phyloP scores from a whole-genome alignment of 1,139 yeast genomes.

The Yamadazyma diospyri region DNA sequence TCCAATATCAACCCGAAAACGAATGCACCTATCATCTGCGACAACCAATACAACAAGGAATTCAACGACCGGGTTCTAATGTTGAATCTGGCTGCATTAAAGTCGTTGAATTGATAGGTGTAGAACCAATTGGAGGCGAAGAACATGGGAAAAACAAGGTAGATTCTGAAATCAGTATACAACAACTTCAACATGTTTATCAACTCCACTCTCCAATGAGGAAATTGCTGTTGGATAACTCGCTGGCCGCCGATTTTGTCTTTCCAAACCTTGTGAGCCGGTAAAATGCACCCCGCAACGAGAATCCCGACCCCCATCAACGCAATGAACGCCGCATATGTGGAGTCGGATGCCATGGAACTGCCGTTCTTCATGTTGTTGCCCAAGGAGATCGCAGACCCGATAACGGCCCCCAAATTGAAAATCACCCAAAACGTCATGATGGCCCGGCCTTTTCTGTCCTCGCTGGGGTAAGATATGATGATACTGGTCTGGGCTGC shows the following conservation, averaged over 20 bases:
- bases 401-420: slow-evolving; percentile 62
- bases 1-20: slow-evolving; percentile 49
- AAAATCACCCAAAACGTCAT: slow-evolving; percentile 62
- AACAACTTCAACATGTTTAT: slow-evolving; percentile 38
- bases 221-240: slow-evolving; percentile 43
- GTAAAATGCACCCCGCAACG: slow-evolving; percentile 44
- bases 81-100: slow-evolving; percentile 55
- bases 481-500: slow-evolving; percentile 60
- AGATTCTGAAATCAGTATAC: slow-evolving; percentile 44
- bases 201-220: slow-evolving; percentile 47
- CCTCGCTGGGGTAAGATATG: slow-evolving; percentile 58
- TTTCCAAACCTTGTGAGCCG: slow-evolving; percentile 47
- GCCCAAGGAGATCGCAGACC: slow-evolving; percentile 55
- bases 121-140: slow-evolving; percentile 65
- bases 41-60: slow-evolving; percentile 57
- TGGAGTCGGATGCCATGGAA: slow-evolving; percentile 47
- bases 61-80: slow-evolving; percentile 59
- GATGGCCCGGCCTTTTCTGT: slow-evolving; percentile 51
- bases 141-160: slow-evolving; percentile 56
- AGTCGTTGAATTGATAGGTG: slow-evolving; percentile 60
- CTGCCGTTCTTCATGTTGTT: slow-evolving; percentile 39
- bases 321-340: slow-evolving; percentile 56
- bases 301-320: slow-evolving; percentile 49
- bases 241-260: slow-evolving; percentile 33
- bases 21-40: slow-evolving; percentile 58